Conservation (phyloP, 345 rosid genomes). For the Firmiana major region DNA sequence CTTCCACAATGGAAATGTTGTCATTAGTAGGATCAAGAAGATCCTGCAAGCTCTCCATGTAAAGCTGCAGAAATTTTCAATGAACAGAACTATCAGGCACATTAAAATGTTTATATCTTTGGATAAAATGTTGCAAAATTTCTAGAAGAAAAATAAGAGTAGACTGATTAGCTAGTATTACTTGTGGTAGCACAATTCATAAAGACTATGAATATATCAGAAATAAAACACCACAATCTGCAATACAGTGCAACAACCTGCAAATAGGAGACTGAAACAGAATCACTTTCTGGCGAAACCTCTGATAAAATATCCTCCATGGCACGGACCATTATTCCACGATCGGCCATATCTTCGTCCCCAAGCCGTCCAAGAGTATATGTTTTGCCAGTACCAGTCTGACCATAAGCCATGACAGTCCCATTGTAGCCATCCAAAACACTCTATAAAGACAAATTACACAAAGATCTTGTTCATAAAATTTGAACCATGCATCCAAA, state of each 20-base stretch:
- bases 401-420: slow-evolving; percentile 98
- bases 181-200: neutral
- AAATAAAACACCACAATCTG: slow-evolving; percentile 9
- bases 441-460: slow-evolving; percentile 48
- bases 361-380: slow-evolving; percentile 94
- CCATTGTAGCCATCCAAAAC: slow-evolving; percentile 98
- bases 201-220: slow-evolving; percentile 1
- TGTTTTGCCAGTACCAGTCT: slow-evolving; percentile 99
- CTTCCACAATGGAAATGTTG: slow-evolving; percentile 86
- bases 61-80: slow-evolving; percentile 55
- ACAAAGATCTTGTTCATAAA: slow-evolving; percentile 6
- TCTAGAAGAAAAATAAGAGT: slow-evolving; percentile 1
- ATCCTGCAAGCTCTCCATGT: slow-evolving; percentile 98
- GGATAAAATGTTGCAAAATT: neutral
- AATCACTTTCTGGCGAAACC: slow-evolving; percentile 62
- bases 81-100: slow-evolving; percentile 16
- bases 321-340: slow-evolving; percentile 99
- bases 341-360: slow-evolving; percentile 86
- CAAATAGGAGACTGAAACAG: slow-evolving; percentile 71
- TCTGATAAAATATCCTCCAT: slow-evolving; percentile 90
- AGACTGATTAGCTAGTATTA: neutral
- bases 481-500: neutral
- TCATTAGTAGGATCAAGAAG: slow-evolving; percentile 87
- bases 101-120: slow-evolving; percentile 1
- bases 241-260: slow-evolving; percentile 51